Evolutionary conservation across 371 early-diverging fungal species (phyloP), one percentile per base, ranked within the genome.

Genomic region (Mucor velutinosus): DNA sequence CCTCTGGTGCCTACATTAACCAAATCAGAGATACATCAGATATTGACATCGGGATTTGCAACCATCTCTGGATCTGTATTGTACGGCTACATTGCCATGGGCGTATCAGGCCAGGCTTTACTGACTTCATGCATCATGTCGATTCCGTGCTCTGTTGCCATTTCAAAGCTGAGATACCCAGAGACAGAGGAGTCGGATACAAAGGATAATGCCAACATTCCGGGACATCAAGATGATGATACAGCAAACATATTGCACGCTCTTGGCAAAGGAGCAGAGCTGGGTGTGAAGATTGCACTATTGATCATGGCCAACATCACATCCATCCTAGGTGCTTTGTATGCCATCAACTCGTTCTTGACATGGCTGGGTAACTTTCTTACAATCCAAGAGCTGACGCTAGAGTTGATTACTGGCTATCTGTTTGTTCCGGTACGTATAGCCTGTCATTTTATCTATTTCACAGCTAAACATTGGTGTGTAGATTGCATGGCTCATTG

Each of bases 71-170:
- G 95, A 15, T 93, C 95, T 29, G 89, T 90, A 21, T 79, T 94
- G 43, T 80, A 90, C 59, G 90, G 83, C 21, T 90, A 89, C 64
- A 76, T 90, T 69, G 75, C 83, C 14, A 74, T 91, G 69, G 89
- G 89, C 47, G 80, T 88, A 1, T 82, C 89, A 60, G 77, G 89
- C 23, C 80, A 86, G 37, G 81, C 86, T 41, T 71, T 92, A 29
- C 76, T 92, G 71, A 93, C 95, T 4, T 86, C 92, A 23, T 94
- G 94, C 76, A 83, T 94, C 82, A 94, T 94, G 95, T 95, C 95
- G 14, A 89, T 94, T 58, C 95, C 95, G 1, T 91, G 93, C 75
- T 92, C 93, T n/a, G 77, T 95, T 53, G 88, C 91, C 47, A 80
- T 95, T 57, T 91, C 93, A 76, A 95, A 95, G 83, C 76, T 95